Percentiles rank a stretch among this genome's conserved stretches.
Conservation (phyloP, 805 yeast species). For the Sugiyamaella lignohabitans region DNA sequence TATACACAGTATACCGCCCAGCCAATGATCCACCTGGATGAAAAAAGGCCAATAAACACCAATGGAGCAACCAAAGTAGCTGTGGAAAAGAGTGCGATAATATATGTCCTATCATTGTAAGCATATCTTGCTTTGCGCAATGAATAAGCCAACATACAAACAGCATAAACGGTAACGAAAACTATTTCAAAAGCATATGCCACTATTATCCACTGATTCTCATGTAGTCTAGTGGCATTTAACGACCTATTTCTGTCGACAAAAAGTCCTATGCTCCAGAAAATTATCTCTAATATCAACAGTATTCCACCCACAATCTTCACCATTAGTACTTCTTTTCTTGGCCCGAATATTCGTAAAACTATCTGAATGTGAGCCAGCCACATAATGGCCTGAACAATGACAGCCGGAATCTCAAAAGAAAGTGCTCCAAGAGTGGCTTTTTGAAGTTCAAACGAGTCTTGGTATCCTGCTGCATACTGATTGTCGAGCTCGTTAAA, state of each 20-base stretch:
- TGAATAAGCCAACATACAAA: slow-evolving; percentile 35
- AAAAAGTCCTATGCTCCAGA: slow-evolving; percentile 24
- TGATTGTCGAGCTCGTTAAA: slow-evolving; percentile 45
- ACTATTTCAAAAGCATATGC: slow-evolving; percentile 30
- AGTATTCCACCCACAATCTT: slow-evolving; percentile 31
- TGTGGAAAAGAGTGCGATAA: slow-evolving; percentile 44
- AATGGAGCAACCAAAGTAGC: slow-evolving; percentile 35
- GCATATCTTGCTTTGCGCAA: slow-evolving; percentile 38
- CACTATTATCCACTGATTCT: slow-evolving; percentile 18
- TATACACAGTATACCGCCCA: slow-evolving; percentile 45
- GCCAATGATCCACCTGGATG: slow-evolving; percentile 38
- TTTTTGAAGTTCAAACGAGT: slow-evolving; percentile 38
- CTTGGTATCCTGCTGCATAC: slow-evolving; percentile 48
- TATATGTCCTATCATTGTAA: slow-evolving; percentile 41
- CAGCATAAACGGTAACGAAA: slow-evolving; percentile 30
- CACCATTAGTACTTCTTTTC: slow-evolving; percentile 30
- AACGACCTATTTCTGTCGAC: slow-evolving; percentile 7
- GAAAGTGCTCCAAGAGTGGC: slow-evolving; percentile 35
- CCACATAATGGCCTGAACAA: slow-evolving; percentile 42
- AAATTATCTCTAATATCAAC: slow-evolving; percentile 27
- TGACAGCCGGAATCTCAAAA: slow-evolving; percentile 36
- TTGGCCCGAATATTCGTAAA: slow-evolving; percentile 34
- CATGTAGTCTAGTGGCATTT: slow-evolving; percentile 14
- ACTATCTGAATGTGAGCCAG: slow-evolving; percentile 52
- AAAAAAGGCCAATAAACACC: slow-evolving; percentile 30